Evolutionary conservation across 2,329 filamentous ascomycete genomes (phyloP), one percentile per base, ranked within the genome.

Genomic region (Sporothrix brasiliensis): DNA sequence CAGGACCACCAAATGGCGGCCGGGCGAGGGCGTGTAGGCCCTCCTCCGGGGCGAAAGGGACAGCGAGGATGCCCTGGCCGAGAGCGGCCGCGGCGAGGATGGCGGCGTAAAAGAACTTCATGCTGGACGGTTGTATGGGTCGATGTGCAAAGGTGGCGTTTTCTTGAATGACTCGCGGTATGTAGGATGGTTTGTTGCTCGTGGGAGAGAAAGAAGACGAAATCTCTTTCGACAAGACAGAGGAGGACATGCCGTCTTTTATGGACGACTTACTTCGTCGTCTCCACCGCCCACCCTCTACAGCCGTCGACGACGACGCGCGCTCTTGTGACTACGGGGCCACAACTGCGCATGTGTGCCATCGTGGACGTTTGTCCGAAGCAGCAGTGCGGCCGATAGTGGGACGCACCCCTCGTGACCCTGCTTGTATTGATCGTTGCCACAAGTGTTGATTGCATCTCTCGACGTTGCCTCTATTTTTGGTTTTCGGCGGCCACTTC

Each of bases 51-150:
- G n/a, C 60, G 5, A 34, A 44, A 30, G 60, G 60, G 7, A 21
- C 21, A 11, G 39, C 60, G 14, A 65, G 21, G 21, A 47, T 65
- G 41, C 60, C 60, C 24, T 65, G 60, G 44, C 60, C 60, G 41
- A 65, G 63, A 4, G 63, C 63, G 27, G 63, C 47, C 27, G 50
- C 21, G 2, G 30, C 52, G 34, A 63, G 14, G 16, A 71, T 66
- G 67, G 67, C 63, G 19, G 47, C 63, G 47, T 67, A 67, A 16
- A 67, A 41, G 63, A 67, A 52, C 27, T 52, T 52, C 47, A 67
- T 52, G 7, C 1, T 61, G 58, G 58, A 19, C 2, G 9, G 39
- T 13, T 41, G 44, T 39, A 10, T 19, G 16, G 3, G 58, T 41
- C 27, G 27, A 30, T 30, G 30, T n/a, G 56, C 2, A 7, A 13